These are phyloP conservation scores for Wickerhamomyces mucosus DNA, from an alignment of 805 yeast species.

Conservation along the genomic window DNA sequence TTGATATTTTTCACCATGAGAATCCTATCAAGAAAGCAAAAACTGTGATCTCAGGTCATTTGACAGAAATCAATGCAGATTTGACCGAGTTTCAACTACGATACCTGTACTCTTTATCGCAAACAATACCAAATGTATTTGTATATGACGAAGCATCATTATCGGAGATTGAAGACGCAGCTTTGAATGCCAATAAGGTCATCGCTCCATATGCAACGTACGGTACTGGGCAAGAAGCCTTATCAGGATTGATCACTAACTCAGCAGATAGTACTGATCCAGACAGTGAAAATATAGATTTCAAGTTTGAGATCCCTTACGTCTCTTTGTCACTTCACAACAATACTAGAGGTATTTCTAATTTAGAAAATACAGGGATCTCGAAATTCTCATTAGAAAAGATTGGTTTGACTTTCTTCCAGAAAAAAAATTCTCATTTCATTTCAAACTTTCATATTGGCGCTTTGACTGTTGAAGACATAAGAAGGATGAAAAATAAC, in stretches of 20 bases:
- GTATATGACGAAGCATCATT: slow-evolving; percentile 30
- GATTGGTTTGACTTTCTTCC: slow-evolving; percentile 38
- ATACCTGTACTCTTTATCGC: slow-evolving; percentile 45
- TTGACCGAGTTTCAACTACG: slow-evolving; percentile 67
- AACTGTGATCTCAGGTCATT: slow-evolving; percentile 41
- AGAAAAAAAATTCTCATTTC: slow-evolving; percentile 46
- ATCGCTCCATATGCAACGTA: slow-evolving; percentile 27
- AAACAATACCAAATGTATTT: slow-evolving; percentile 47
- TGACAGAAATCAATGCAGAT: slow-evolving; percentile 53
- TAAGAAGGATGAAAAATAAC: slow-evolving; percentile 51
- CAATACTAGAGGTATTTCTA: slow-evolving; percentile 29
- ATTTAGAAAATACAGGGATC: slow-evolving; percentile 32
- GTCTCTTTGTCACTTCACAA: slow-evolving; percentile 54
- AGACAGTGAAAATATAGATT: slow-evolving; percentile 26
- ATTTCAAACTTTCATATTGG: slow-evolving; percentile 53
- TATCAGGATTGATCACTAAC: not conserved
- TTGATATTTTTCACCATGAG: slow-evolving; percentile 49
- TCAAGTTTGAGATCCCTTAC: slow-evolving; percentile 51
- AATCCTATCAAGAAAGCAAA: slow-evolving; percentile 33
- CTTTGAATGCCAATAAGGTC: slow-evolving; percentile 49
- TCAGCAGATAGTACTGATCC: slow-evolving; percentile 5
- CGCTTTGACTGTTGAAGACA: slow-evolving; percentile 73
- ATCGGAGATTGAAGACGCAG: slow-evolving; percentile 53
- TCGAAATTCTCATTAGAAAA: slow-evolving; percentile 55
- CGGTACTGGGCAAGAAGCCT: slow-evolving; percentile 8